phyloP scores from a whole-genome alignment of 345 rosid species.

The Heritiera fomes region DNA sequence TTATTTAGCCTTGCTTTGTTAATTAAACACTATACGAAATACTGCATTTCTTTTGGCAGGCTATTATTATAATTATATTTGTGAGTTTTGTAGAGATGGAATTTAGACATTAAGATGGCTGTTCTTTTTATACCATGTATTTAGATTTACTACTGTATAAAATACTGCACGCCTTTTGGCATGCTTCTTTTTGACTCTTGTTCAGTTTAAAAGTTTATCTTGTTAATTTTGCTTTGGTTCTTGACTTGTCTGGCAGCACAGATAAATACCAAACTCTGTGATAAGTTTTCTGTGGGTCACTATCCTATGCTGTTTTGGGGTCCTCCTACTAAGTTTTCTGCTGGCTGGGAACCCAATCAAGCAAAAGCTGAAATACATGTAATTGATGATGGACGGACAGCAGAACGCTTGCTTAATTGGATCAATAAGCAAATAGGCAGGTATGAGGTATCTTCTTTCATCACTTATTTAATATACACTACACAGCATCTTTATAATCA shows the following conservation, averaged over 20 bases:
- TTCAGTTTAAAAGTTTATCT: slow-evolving; percentile 12
- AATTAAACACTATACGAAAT: too few species aligned
- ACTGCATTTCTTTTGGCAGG: too few species aligned
- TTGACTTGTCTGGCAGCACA: slow-evolving; percentile 77
- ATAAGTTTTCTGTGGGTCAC: slow-evolving; percentile 73
- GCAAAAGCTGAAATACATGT: slow-evolving; percentile 53
- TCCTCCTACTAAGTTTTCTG: slow-evolving; percentile 60
- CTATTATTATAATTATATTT: neutral
- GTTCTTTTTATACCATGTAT: too few species aligned
- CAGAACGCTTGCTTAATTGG: slow-evolving; percentile 82
- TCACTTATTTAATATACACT: slow-evolving; percentile 10
- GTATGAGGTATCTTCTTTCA: slow-evolving; percentile 39
- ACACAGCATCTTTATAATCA: neutral
- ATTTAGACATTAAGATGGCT: neutral
- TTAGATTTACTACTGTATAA: neutral
- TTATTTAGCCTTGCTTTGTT: neutral
- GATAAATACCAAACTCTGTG: slow-evolving; percentile 85
- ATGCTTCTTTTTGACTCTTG: slow-evolving; percentile 10
- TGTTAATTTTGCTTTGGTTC: slow-evolving; percentile 33
- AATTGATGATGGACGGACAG: slow-evolving; percentile 78
- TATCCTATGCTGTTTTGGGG: slow-evolving; percentile 98
- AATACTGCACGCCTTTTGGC: neutral
- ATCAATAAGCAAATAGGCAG: slow-evolving; percentile 86
- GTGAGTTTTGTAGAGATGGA: neutral
- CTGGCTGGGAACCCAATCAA: slow-evolving; percentile 62